Evolutionary conservation across 2,329 filamentous ascomycete genomes (phyloP).

Genomic region (Ophiocordyceps australis): DNA sequence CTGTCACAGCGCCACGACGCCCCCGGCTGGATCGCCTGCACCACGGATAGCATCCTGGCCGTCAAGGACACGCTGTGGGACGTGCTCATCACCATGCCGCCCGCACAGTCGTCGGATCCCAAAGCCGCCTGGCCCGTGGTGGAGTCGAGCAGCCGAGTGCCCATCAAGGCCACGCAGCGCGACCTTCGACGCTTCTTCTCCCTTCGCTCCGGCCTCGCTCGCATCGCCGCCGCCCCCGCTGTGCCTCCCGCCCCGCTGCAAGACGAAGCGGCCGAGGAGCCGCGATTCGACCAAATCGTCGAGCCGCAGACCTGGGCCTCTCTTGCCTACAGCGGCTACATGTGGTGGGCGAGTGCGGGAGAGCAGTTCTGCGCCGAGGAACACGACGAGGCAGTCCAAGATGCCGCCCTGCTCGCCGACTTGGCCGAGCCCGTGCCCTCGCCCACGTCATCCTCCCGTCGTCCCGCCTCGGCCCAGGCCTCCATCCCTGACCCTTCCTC

Average conservation of each 20-base stretch:
- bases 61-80: conserved; percentile 83
- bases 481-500: conserved; percentile 11
- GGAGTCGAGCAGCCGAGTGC: conserved; percentile 42
- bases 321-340: conserved; percentile 65
- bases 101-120: conserved; percentile 34
- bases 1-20: conserved; percentile 23
- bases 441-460: conserved; percentile 10
- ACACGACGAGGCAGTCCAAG: conserved; percentile 35
- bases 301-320: conserved; percentile 53
- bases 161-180: conserved; percentile 73
- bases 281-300: conserved; percentile 34
- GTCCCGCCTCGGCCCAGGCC: conserved; percentile 6
- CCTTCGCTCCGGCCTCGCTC: conserved; percentile 44
- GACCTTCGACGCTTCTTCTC: conserved; percentile 67
- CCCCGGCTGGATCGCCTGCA: conserved; percentile 80
- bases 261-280: conserved; percentile 14
- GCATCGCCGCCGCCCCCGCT: conserved; percentile 16
- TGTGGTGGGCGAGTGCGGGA: conserved; percentile 80
- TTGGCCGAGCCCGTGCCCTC: conserved; percentile 16
- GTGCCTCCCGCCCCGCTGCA: conserved; percentile 9
- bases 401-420: conserved; percentile 36
- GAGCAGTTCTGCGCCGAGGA: conserved; percentile 47
- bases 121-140: conserved; percentile 60
- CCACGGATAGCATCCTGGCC: conserved; percentile 80
- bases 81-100: conserved; percentile 68